These are phyloP conservation scores for Rhodosporidiobolus odoratus DNA, from an alignment of 768 basidiomycete genomes.

Conservation along the genomic window DNA sequence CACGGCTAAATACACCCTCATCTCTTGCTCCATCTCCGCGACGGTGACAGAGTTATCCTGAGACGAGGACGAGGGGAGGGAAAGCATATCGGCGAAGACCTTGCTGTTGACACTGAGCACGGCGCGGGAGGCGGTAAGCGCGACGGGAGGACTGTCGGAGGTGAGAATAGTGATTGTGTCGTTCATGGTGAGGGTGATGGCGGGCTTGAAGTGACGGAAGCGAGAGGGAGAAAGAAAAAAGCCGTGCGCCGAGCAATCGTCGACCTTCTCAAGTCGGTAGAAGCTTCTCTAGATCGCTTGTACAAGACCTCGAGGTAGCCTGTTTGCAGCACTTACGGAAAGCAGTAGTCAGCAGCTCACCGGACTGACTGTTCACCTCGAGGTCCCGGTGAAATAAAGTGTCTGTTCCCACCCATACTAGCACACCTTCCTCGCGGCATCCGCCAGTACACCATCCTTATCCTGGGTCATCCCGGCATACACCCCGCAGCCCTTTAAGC, in stretches of 20 bases:
- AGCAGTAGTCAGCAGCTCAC: too few relatives aligned
- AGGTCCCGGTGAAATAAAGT: too few relatives aligned
- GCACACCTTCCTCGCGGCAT: conserved; percentile 15
- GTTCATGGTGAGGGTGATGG: not conserved
- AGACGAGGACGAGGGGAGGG: not conserved
- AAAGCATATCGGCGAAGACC: conserved; percentile 22
- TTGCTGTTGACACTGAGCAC: not conserved
- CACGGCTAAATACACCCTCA: not conserved
- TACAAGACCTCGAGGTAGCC: too few relatives aligned
- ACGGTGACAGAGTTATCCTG: not conserved
- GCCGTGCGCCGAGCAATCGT: too few relatives aligned
- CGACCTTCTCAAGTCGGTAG: too few relatives aligned
- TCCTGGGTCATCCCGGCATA: conserved; percentile 24
- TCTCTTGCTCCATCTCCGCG: not conserved
- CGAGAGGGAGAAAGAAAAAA: not conserved
- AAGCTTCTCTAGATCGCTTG: too few relatives aligned
- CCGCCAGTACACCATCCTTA: not conserved
- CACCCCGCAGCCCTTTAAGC: not conserved
- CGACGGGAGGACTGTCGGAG: conserved; percentile 5
- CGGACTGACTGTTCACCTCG: too few relatives aligned
- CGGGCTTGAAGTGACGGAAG: not conserved
- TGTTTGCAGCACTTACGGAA: too few relatives aligned
- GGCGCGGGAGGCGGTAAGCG: not conserved
- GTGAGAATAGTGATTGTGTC: not conserved
- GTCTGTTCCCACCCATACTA: too few relatives aligned